Evolutionary conservation across 192 early-diverging fungal genomes (phyloP), one percentile per base, ranked within the genome.

Genomic region (Backusella parvicylindrica): DNA sequence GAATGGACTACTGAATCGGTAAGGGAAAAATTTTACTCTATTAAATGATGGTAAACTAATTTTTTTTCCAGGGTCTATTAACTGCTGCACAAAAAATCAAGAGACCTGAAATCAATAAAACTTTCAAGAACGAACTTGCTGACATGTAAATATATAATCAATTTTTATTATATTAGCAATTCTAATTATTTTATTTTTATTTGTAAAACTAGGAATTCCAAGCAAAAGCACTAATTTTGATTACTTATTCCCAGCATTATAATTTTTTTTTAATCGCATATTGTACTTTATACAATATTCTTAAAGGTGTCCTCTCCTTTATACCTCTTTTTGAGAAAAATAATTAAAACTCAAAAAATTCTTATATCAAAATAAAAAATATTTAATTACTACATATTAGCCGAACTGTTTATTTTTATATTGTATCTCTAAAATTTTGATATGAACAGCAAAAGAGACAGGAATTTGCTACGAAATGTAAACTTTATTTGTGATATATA

Each of bases 21-120:
- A 78, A 79, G 86, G 38, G 38, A 82, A 67, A 32, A 11, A 18
- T 16, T 64, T 79, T 36, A 43, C 77, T 53, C 21, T 26, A 32
- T 73, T 38, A 21, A 68, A 68, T 21, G 49, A 28, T 21, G 36
- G 2, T 63, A 9, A 38, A 21, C 1, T 21, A 9, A 33, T 50
- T 50, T 72, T 49, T 67, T 30, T 76, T 33, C 18, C 41, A 80
- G 78, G 91, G 88, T 12, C 75, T 91, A 72, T 83, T 95, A 82
- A 99, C 97, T 33, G 92, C 96, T 16, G 95, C 96, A 16, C 92
- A 91, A 84, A 98, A 98, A 85, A 81, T 98, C 66, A 92, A 95
- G 68, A 90, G 97, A 41, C 88, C 87, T 31, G 94, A 89, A 47
- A 91, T 98, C 41, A 80, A 81, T 68, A 83, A 89, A 69, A 80